These are phyloP conservation scores for Actinomortierella wolfii DNA, from an alignment of 371 early-diverging fungal species.

Conservation along the genomic window DNA sequence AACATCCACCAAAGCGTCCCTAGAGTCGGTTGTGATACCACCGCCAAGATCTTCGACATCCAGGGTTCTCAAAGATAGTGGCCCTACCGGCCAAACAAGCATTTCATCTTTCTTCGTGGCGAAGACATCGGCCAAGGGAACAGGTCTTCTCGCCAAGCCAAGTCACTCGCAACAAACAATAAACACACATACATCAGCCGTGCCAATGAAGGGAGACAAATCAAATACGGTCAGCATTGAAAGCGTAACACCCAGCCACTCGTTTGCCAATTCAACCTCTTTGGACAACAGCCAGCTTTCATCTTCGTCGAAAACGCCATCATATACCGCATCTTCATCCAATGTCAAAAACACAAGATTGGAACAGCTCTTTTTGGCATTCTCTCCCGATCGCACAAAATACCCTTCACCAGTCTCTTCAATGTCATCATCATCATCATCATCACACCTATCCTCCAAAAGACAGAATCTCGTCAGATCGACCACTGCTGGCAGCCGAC, in stretches of 20 bases:
- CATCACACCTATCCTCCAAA: conserved; percentile 5
- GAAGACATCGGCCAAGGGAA: conserved; percentile 20
- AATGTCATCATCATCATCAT: conserved; percentile 5
- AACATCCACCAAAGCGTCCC: too few relatives aligned
- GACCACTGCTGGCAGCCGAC: conserved; percentile 15
- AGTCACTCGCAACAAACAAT: neutral
- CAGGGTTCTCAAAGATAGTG: neutral
- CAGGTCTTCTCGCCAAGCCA: conserved; percentile 22
- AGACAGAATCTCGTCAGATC: neutral
- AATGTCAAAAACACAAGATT: conserved; percentile 16
- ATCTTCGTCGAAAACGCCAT: neutral
- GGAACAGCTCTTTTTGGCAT: conserved; percentile 38
- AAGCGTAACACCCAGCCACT: neutral
- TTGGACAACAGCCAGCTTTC: neutral
- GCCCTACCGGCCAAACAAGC: conserved; percentile 7
- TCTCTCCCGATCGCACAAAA: conserved; percentile 30
- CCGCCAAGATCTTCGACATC: too few relatives aligned
- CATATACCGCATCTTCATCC: neutral
- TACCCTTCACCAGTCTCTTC: neutral
- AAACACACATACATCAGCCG: neutral
- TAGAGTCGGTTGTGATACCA: too few relatives aligned
- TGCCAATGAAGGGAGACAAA: neutral
- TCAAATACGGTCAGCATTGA: neutral
- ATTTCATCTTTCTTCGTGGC: conserved; percentile 30
- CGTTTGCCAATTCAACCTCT: neutral